A percentile compares a stretch with the other conserved stretches of the same genome.
These are phyloP conservation scores for Lachancea meyersii DNA, from an alignment of 805 yeast genomes.

Conservation along the genomic window DNA sequence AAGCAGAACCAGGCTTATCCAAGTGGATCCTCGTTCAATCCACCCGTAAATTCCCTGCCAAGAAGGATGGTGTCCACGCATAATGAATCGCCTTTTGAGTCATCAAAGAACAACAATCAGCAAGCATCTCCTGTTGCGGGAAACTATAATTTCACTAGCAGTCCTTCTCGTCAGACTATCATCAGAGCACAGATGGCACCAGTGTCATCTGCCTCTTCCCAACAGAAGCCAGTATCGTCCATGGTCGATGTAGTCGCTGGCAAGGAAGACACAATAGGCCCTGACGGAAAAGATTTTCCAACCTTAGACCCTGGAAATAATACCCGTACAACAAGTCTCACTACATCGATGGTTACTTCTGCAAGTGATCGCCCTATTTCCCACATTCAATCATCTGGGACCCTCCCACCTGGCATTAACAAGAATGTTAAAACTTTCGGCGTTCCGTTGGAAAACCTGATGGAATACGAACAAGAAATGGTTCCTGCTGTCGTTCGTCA, in stretches of 20 bases:
- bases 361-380: constrained; percentile 28
- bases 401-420: constrained; percentile 35
- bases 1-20: constrained; percentile 19
- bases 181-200: constrained; percentile 6
- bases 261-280: background rate
- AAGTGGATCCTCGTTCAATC: constrained; percentile 24
- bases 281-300: constrained; percentile 4
- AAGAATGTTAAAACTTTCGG: constrained; percentile 61
- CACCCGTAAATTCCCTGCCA: constrained; percentile 28
- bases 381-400: constrained; percentile 28
- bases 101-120: constrained; percentile 10
- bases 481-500: constrained; percentile 87
- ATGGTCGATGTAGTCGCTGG: constrained; percentile 2
- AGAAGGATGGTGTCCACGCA: constrained; percentile 32
- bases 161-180: background rate
- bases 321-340: constrained; percentile 23
- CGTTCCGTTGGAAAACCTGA: constrained; percentile 67
- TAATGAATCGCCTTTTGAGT: constrained; percentile 30
- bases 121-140: background rate
- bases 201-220: constrained; percentile 10
- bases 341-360: constrained; percentile 21
- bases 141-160: background rate
- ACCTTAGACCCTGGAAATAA: constrained; percentile 29
- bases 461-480: constrained; percentile 79
- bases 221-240: constrained; percentile 8